Percentiles rank a stretch among this genome's conserved stretches.
phyloP scores from a whole-genome alignment of 1,284 basidiomycete genomes.

The Fomitopsis schrenkii region DNA sequence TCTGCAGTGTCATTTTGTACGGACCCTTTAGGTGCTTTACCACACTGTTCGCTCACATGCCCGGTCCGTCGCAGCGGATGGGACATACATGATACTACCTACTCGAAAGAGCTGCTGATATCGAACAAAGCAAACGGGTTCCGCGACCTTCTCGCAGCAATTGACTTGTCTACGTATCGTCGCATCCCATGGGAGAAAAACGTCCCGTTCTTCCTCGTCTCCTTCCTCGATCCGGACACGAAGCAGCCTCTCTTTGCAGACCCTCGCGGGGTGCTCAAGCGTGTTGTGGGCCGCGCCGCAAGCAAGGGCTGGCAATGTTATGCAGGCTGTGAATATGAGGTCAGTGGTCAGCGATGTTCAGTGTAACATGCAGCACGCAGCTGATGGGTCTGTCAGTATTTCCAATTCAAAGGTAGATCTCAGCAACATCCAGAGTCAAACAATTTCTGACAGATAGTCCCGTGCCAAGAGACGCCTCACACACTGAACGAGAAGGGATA shows the following conservation, averaged over 20 bases:
- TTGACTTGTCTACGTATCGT: slow-evolving; percentile 84
- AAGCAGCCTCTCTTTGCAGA: slow-evolving; percentile 76
- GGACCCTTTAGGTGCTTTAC: slow-evolving; percentile 18
- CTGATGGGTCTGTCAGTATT: slow-evolving; percentile 57
- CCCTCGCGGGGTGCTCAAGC: slow-evolving; percentile 78
- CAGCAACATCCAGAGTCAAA: background rate
- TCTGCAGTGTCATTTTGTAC: slow-evolving; percentile 89
- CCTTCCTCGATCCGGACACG: slow-evolving; percentile 85
- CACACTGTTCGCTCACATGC: background rate
- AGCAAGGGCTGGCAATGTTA: slow-evolving; percentile 56
- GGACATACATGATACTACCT: slow-evolving; percentile 86
- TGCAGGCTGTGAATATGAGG: slow-evolving; percentile 91
- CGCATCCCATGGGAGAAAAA: slow-evolving; percentile 92
- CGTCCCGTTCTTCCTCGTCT: slow-evolving; percentile 90
- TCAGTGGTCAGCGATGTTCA: slow-evolving; percentile 28
- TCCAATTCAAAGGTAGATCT: slow-evolving; percentile 80
- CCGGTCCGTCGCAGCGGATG: slow-evolving; percentile 52
- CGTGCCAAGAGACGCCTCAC: slow-evolving; percentile 67
- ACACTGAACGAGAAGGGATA: slow-evolving; percentile 79
- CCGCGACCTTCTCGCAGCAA: slow-evolving; percentile 78
- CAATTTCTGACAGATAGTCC: background rate
- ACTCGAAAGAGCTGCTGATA: slow-evolving; percentile 82
- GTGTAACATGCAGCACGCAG: background rate
- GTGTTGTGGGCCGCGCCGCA: slow-evolving; percentile 48
- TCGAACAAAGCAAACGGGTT: slow-evolving; percentile 92